Evolutionary conservation across 2,329 filamentous ascomycete genomes (phyloP), one percentile per base, ranked within the genome.

Genomic region (Pseudopithomyces maydicus): DNA sequence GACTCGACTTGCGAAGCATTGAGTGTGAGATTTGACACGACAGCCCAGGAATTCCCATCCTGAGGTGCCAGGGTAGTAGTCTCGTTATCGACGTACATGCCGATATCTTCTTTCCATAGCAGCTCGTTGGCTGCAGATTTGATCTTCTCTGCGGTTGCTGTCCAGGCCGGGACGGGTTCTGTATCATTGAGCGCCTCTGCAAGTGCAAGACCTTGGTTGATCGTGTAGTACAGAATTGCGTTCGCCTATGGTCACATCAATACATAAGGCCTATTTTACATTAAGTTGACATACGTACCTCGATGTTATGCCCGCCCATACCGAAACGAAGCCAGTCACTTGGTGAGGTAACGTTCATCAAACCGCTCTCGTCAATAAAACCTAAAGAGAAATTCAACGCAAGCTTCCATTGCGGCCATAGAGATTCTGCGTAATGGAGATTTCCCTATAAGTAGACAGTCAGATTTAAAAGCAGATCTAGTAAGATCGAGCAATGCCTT

Each of bases 1-100:
- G 62, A 51, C 1, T 66, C 51, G 8, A 58, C 61, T 46, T 77
- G 70, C 1, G 67, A 63, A 14, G 64, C 26, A 38, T 73, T 71
- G 23, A 62, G 38, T 0, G 74, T 75, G n/a, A 79, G 54, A 49
- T 75, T 75, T 15, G 75, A 69, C 19, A 79, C 64, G 6, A 80
- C 68, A 22, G 77, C 77, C 77, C 75, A 79, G 12, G 68, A 67
- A 53, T 80, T 80, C 22, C 78, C 78, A 59, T 80, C 78, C 65
- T 80, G 78, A 0, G 78, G 78, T 42, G 84, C 76, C 3, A 89
- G 74, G 0, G 78, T 77, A 1, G 79, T 81, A 0, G 79, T 80
- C 36, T 81, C 79, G 59, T 85, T 86, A 68, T 85, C 82, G 53
- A 78, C 77, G 73, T 86, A 84, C 58, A 84, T 78, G 23, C 81